Evolutionary conservation across 225 moss, liverwort and hornwort genomes (phyloP), one percentile per base, ranked within the genome.

Genomic region (Marchantia paleacea): DNA sequence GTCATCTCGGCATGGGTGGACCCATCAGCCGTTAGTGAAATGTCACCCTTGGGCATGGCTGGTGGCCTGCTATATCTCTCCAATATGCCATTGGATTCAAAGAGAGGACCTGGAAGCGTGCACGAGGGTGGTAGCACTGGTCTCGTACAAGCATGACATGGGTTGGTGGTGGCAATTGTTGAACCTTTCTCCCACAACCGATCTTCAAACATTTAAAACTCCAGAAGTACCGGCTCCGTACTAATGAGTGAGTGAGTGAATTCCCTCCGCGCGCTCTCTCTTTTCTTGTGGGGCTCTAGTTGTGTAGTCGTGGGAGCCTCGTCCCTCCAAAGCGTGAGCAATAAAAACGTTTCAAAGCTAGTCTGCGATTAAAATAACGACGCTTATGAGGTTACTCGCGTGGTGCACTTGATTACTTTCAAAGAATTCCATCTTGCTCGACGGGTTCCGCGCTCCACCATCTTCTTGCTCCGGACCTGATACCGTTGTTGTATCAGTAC

Each of bases 1-100:
- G 74, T 52, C 53, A 74, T 14, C 53, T n/a, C 28, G 54, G 53
- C 55, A 29, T 74, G 55, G 74, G 53, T 74, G 52, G 74, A 74
- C 74, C 52, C 74, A 18, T 3, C 39, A 70, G 69, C 69, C 20
- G 69, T 70, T 70, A 49, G 69, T 20, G 69, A 68, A 70, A 5
- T 70, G 39, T 70, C 69, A 70, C 69, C 47, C 12, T 39, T 39
- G 39, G 69, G 15, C 25, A 6, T 68, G 12, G 24, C 11, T n/a
- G 29, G 68, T 68, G 68, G 68, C 30, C 68, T 68, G 68, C 68
- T 13, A 15, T 30, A 68, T 29, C n/a, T 16, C 8, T 70, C 9
- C 26, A 39, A 6, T 70, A 70, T 49, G 14, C 69, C 30, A 69
- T 12, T 13, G 68, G 30, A 15, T 31, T 68, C 28, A 31, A 68